Conservation (phyloP, 2,329 filamentous ascomycete genomes). For the Epichloe amarillans region DNA sequence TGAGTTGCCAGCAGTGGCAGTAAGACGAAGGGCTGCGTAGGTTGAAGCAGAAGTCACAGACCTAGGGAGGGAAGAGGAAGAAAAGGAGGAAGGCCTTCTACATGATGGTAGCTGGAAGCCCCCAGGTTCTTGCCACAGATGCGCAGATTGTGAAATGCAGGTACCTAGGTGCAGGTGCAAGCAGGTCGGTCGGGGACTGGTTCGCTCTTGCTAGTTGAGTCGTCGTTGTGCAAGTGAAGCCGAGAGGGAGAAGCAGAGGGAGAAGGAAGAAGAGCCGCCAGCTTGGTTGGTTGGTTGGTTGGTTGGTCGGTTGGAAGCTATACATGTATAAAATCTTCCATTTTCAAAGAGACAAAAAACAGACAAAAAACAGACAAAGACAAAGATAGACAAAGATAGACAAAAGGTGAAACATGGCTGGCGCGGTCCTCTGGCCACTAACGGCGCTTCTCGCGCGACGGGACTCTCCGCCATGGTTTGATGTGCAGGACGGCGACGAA, state of each 20-base stretch:
- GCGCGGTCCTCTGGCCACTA: neutral
- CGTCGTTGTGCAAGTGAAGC: neutral
- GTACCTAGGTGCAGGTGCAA: too few species aligned
- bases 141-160: neutral
- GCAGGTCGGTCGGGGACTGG: too few species aligned
- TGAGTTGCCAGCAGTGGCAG: neutral
- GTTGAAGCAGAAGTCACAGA: too few species aligned
- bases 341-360: too few species aligned
- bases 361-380: too few species aligned
- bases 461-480: too few species aligned
- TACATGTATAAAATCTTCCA: too few species aligned
- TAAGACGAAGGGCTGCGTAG: neutral
- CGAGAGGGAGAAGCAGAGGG: neutral
- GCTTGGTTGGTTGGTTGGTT: neutral
- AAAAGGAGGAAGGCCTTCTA: neutral
- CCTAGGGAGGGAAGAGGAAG: neutral
- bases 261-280: neutral
- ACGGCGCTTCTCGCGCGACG: neutral
- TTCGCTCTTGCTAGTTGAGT: neutral
- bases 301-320: neutral
- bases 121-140: neutral
- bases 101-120: neutral
- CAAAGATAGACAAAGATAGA: too few species aligned
- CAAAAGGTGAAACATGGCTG: conserved; percentile 2
- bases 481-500: neutral